Base-by-base conservation (phyloP, 2,329 filamentous ascomycete species). In the Talaromyces sp. region DNA sequence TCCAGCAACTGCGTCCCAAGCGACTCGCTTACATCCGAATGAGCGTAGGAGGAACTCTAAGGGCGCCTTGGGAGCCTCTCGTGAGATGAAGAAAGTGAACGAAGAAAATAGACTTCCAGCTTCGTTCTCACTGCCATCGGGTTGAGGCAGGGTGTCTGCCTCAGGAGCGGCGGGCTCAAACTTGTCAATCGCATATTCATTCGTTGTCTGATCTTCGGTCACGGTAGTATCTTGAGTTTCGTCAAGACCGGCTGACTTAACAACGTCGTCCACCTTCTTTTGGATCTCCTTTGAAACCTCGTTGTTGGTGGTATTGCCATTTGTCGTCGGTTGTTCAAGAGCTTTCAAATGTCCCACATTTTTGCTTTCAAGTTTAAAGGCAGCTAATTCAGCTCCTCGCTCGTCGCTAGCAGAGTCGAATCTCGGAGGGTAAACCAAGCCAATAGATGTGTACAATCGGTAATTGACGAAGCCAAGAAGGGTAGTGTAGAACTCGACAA, bases 401-500 rank as follows among this genome's bases (percentile, higher is more conserved):
- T 97, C 93, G 74, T 98, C 95, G 80, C 91, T 94, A 75, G 84
- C 84, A 71, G 87, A 83, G 76, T 97, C 92, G 73, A 98, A 98
- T 79, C 93, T 97, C 68, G 95, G 95, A 19, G 95, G 95, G 76
- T 99, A 99, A 65, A 97, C 92, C 68, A 99, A 82, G 8, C 95
- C 95, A 69, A 96, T 84, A 0, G 91, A 89, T 1, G 93, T 97
- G 82, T 97, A 99, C 56, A 99, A 84, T 69, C 92, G 85, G 84
- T 93, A 99, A 84, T 99, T 97, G 80, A 98, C 89, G 74, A 99
- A 99, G 67, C 94, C 91, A 22, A 99, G 84, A 15, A 99, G 85
- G 4, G 94, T 98, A 73, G 96, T 97, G 83, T 99, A 99, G 79
- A 99, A 99, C 78, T 99, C 94, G 70, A 99, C 89, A 76, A 99